A percentile compares a stretch with the other conserved stretches of the same genome.
Conservation (phyloP, 2,329 filamentous ascomycete species). For the Talaromyces sp. region DNA sequence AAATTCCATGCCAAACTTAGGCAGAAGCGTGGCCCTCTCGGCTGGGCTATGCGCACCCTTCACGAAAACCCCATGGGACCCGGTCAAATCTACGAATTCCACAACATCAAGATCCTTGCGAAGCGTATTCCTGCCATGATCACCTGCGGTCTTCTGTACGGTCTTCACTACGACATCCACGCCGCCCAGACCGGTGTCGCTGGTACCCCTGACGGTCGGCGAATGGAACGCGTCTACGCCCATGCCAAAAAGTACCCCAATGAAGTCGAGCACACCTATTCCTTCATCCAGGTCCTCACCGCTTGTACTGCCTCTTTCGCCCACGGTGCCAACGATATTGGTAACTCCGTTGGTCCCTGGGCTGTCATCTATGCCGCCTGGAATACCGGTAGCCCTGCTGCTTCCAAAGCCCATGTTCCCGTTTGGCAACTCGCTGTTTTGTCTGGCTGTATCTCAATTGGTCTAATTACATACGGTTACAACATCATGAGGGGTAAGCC, state of each 20-base stretch:
- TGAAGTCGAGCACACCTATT: slow-evolving; percentile 60
- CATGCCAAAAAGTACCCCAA: slow-evolving; percentile 61
- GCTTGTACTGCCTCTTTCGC: slow-evolving; percentile 50
- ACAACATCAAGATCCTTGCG: slow-evolving; percentile 60
- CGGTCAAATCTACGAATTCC: slow-evolving; percentile 67
- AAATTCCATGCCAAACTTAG: slow-evolving; percentile 60
- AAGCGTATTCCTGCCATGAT: slow-evolving; percentile 67
- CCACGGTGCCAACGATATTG: slow-evolving; percentile 72
- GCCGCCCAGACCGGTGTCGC: slow-evolving; percentile 64
- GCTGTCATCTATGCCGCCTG: slow-evolving; percentile 65
- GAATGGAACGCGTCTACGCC: slow-evolving; percentile 35
- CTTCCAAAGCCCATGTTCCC: slow-evolving; percentile 58
- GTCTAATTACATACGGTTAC: slow-evolving; percentile 70
- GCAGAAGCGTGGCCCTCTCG: slow-evolving; percentile 61
- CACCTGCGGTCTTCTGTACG: slow-evolving; percentile 62
- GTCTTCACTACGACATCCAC: slow-evolving; percentile 78
- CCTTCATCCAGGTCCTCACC: slow-evolving; percentile 52
- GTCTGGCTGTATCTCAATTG: slow-evolving; percentile 27
- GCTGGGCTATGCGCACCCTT: slow-evolving; percentile 75
- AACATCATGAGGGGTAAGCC: slow-evolving; percentile 73
- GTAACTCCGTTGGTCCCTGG: slow-evolving; percentile 65
- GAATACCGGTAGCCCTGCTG: slow-evolving; percentile 56
- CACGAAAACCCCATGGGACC: slow-evolving; percentile 67
- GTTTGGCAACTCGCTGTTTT: slow-evolving; percentile 52
- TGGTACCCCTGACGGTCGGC: slow-evolving; percentile 64